phyloP scores from a whole-genome alignment of 768 basidiomycete genomes.

The Lactarius psammicola region DNA sequence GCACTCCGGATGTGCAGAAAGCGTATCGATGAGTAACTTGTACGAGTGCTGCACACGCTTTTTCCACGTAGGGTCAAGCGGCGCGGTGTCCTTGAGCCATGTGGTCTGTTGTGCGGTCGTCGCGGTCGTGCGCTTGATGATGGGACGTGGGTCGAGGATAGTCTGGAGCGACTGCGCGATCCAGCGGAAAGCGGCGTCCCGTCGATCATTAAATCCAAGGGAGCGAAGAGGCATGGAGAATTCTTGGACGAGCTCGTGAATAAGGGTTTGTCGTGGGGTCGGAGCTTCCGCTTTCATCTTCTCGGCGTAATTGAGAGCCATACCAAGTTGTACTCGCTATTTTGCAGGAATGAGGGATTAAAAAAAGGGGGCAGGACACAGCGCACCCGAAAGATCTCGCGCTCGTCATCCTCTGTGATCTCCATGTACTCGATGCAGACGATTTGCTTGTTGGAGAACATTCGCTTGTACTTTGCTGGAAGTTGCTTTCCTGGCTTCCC shows the following conservation, averaged over 20 bases:
- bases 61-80: slow-evolving; percentile 11
- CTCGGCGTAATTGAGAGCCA: slow-evolving; percentile 34
- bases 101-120: slow-evolving; percentile 46
- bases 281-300: slow-evolving; percentile 32
- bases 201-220: slow-evolving; percentile 51
- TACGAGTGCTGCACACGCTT: slow-evolving; percentile 21
- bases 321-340: slow-evolving; percentile 35
- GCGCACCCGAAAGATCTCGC: slow-evolving; percentile 37
- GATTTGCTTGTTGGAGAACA: slow-evolving; percentile 47
- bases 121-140: slow-evolving; percentile 32
- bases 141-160: slow-evolving; percentile 45
- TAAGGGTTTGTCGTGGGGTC: slow-evolving; percentile 30
- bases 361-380: not conserved
- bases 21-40: slow-evolving; percentile 21
- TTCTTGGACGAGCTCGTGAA: slow-evolving; percentile 27
- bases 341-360: slow-evolving; percentile 1
- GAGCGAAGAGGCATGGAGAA: slow-evolving; percentile 28
- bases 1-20: slow-evolving; percentile 10
- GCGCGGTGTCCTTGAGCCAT: slow-evolving; percentile 43
- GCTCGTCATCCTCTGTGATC: slow-evolving; percentile 32
- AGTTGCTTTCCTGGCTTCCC: slow-evolving; percentile 34
- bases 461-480: slow-evolving; percentile 36
- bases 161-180: slow-evolving; percentile 53
- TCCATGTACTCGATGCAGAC: slow-evolving; percentile 50
- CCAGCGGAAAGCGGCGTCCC: slow-evolving; percentile 58